These are phyloP conservation scores for Pelargonium nanum DNA, from an alignment of 345 rosid species.

Conservation along the genomic window DNA sequence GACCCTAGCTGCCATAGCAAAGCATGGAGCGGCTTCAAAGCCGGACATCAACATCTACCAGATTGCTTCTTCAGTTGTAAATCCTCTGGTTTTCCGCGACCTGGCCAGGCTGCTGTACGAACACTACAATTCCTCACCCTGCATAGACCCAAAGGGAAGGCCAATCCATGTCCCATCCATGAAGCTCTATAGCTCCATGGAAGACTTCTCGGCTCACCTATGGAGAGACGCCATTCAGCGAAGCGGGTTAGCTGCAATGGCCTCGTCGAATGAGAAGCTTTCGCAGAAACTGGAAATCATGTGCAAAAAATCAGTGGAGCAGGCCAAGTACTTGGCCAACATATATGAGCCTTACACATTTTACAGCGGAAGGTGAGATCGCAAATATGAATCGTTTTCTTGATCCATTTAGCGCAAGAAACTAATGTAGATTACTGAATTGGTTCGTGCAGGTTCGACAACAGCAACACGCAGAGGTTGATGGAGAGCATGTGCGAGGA, in stretches of 20 bases:
- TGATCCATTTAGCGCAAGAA: not conserved
- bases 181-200: slow-evolving; percentile 72
- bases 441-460: slow-evolving; percentile 49
- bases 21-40: slow-evolving; percentile 49
- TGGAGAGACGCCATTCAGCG: slow-evolving; percentile 50
- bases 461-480: slow-evolving; percentile 60
- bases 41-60: slow-evolving; percentile 69
- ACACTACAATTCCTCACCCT: slow-evolving; percentile 63
- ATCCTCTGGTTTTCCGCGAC: slow-evolving; percentile 61
- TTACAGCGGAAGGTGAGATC: slow-evolving; percentile 66
- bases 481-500: slow-evolving; percentile 70
- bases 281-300: slow-evolving; percentile 45
- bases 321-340: slow-evolving; percentile 66
- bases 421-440: not conserved
- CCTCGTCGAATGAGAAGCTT: slow-evolving; percentile 36
- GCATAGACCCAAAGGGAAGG: slow-evolving; percentile 62
- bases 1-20: slow-evolving; percentile 77
- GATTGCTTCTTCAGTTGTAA: slow-evolving; percentile 79
- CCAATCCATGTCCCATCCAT: slow-evolving; percentile 62
- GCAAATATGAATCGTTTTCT: not conserved
- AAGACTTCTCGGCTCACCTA: slow-evolving; percentile 61
- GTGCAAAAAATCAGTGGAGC: slow-evolving; percentile 70
- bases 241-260: slow-evolving; percentile 28
- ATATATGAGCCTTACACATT: slow-evolving; percentile 84
- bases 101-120: slow-evolving; percentile 52